phyloP scores from a whole-genome alignment of 2,329 filamentous ascomycete genomes.

The Fusarium abutilonis region DNA sequence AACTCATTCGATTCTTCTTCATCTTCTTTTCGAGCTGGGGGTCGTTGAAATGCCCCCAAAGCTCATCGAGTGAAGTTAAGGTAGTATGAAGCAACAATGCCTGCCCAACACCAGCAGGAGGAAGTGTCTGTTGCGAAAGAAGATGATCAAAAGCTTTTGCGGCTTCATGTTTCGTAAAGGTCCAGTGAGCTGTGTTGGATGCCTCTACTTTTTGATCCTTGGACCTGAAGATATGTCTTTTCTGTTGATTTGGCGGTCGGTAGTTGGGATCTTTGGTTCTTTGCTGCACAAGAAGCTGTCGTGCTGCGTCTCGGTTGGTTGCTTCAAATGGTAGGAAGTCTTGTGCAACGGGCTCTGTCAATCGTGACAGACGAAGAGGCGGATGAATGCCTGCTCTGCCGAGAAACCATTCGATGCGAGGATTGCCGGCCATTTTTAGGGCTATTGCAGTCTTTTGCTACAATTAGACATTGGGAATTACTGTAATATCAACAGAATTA shows the following conservation, averaged over 20 bases:
- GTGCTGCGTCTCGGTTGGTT: conserved; percentile 6
- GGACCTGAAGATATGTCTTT: conserved; percentile 10
- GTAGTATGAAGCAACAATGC: conserved; percentile 3
- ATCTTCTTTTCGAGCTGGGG: conserved; percentile 21
- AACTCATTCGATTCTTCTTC: conserved; percentile 8
- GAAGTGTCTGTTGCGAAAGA: neutral
- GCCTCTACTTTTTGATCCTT: conserved; percentile 10
- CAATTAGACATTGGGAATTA: neutral
- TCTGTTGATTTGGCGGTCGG: conserved; percentile 1
- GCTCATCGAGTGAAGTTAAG: conserved; percentile 9
- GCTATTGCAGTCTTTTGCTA: neutral
- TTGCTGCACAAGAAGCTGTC: conserved; percentile 10
- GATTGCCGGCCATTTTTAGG: conserved; percentile 5
- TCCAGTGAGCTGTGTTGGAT: conserved; percentile 14
- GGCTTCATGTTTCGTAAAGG: conserved; percentile 24
- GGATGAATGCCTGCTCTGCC: conserved; percentile 12
- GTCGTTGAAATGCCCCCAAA: conserved; percentile 24
- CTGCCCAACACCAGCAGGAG: conserved; percentile 18
- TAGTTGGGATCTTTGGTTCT: conserved; percentile 6
- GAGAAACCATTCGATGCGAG: conserved; percentile 23
- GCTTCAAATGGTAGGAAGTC: conserved; percentile 9
- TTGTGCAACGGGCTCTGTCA: conserved; percentile 11
- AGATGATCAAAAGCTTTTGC: conserved; percentile 13
- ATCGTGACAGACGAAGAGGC: neutral
- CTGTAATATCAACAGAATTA: no score